Evolutionary conservation across 163 green algal genomes (phyloP).

Genomic region (Volvox carteri): DNA sequence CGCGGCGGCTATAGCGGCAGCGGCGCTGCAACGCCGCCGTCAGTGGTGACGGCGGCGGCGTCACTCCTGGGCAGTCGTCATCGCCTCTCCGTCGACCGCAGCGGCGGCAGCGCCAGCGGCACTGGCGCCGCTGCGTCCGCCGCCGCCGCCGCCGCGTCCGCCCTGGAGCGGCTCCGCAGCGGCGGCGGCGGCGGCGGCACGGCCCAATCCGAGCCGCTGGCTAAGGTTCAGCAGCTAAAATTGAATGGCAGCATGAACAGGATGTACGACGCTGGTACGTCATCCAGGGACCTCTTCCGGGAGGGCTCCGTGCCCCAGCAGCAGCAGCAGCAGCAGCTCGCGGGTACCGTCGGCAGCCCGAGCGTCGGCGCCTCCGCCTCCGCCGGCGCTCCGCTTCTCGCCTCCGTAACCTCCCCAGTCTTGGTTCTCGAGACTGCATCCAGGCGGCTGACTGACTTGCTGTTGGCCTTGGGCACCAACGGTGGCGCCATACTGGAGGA

Average conservation of each 20-base stretch:
- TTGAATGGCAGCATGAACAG: background rate
- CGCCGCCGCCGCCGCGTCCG: background rate
- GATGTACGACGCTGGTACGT: conserved; percentile 1
- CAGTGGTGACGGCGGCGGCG: too few relatives aligned
- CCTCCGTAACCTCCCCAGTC: background rate
- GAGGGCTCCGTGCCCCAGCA: too few relatives aligned
- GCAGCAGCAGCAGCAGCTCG: background rate
- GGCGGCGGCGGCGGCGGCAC: background rate
- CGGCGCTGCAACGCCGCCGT: too few relatives aligned
- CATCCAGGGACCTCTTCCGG: background rate
- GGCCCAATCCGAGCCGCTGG: conserved; percentile 2
- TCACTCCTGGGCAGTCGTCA: background rate
- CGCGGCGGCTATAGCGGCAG: too few relatives aligned
- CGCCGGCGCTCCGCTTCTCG: background rate
- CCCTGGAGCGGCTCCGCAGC: background rate
- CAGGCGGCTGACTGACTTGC: background rate
- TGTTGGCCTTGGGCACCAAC: background rate
- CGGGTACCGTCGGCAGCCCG: background rate
- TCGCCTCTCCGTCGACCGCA: background rate
- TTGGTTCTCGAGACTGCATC: background rate
- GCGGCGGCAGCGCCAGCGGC: background rate
- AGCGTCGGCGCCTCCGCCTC: background rate
- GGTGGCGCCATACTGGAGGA: background rate
- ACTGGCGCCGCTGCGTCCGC: background rate
- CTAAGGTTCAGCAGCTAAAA: background rate